phyloP scores from a whole-genome alignment of 306 rosid genomes.

The Acacia crassicarpa region DNA sequence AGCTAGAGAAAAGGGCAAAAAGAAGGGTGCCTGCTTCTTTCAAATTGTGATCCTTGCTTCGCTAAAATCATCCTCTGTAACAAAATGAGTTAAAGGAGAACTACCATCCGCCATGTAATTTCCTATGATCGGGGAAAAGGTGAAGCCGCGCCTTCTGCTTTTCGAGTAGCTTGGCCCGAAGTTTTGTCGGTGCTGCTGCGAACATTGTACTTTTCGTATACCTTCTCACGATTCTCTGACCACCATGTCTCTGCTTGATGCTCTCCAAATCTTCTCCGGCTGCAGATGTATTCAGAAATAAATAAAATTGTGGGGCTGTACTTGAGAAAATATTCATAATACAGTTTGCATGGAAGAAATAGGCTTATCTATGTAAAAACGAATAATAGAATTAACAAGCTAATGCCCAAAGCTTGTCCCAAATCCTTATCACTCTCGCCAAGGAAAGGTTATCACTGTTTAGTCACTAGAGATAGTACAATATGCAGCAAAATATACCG shows the following conservation, averaged over 20 bases:
- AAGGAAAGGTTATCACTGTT: neutral
- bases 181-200: constrained; percentile 71
- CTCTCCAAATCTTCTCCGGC: constrained; percentile 98
- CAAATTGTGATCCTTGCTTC: constrained; percentile 38
- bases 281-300: constrained; percentile 45
- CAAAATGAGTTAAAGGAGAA: constrained; percentile 58
- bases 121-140: constrained; percentile 66
- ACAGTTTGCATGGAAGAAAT: constrained; percentile 1
- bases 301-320: neutral
- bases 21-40: constrained; percentile 37
- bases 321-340: neutral
- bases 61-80: constrained; percentile 39
- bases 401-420: neutral
- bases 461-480: neutral
- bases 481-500: neutral
- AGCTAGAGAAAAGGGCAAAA: constrained; percentile 8
- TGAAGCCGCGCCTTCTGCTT: constrained; percentile 60
- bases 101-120: constrained; percentile 34
- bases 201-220: constrained; percentile 85
- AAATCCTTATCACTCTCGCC: neutral
- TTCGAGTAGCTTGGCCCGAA: constrained; percentile 54
- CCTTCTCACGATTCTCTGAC: constrained; percentile 91
- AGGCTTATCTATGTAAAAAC: neutral
- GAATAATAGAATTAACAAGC: neutral
- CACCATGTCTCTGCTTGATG: constrained; percentile 99